Percentiles rank a stretch among this genome's conserved stretches.
Evolutionary conservation across 495 filamentous ascomycete genomes (phyloP).

Genomic region (Parathielavia hyrcaniae): DNA sequence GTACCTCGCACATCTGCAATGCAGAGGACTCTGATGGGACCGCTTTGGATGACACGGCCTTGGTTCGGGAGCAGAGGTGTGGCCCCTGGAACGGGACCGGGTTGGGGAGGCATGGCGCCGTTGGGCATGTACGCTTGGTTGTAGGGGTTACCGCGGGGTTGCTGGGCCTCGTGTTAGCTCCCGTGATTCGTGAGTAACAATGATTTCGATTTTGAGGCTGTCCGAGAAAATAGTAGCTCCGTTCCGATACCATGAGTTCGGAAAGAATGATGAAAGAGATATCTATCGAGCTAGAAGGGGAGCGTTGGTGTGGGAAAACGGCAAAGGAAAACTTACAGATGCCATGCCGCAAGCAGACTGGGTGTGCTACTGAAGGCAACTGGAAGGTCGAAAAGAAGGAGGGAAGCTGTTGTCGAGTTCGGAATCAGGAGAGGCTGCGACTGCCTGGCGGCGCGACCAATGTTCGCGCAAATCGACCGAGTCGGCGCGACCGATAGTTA

Average conservation of each 20-base stretch:
- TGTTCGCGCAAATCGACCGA: conserved; percentile 11
- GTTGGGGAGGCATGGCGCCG: conserved; percentile 43
- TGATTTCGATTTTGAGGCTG: background rate
- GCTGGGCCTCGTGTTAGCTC: conserved; percentile 24
- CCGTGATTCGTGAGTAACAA: background rate
- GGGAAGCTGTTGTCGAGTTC: conserved; percentile 1
- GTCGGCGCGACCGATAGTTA: conserved; percentile 16
- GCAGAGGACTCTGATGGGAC: conserved; percentile 79
- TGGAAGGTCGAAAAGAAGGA: conserved; percentile 2
- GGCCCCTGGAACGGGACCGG: conserved; percentile 45
- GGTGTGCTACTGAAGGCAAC: conserved; percentile 7
- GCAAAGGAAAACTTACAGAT: conserved; percentile 26
- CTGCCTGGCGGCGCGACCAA: conserved; percentile 20
- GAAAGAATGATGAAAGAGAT: background rate
- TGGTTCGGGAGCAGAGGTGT: conserved; percentile 53
- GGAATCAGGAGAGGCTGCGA: conserved; percentile 19
- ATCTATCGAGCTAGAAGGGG: background rate
- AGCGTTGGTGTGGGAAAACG: background rate
- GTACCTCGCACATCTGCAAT: conserved; percentile 97
- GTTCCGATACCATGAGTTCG: background rate
- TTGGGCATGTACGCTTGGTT: conserved; percentile 50
- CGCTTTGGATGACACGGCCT: conserved; percentile 71
- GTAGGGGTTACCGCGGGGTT: conserved; percentile 37
- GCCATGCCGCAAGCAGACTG: conserved; percentile 27
- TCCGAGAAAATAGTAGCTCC: background rate